phyloP scores from a whole-genome alignment of 257 asterid species.

The Sherardia arvensis region DNA sequence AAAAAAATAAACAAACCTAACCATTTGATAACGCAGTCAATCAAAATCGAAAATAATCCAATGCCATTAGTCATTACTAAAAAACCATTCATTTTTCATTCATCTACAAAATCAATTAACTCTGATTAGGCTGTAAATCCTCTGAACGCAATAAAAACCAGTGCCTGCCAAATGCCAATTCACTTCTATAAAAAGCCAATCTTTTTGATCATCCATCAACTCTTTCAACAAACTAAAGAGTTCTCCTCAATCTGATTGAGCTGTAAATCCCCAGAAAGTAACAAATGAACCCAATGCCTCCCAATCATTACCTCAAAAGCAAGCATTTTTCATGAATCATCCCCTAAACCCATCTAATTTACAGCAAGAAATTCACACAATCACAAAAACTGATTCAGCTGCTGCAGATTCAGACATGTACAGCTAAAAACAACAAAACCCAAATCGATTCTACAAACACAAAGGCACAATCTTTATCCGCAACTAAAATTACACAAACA shows the following conservation, averaged over 20 bases:
- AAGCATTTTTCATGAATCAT: neutral
- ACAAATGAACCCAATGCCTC: neutral
- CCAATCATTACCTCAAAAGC: neutral
- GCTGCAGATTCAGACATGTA: neutral
- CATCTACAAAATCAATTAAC: neutral
- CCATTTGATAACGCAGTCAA: too few species aligned
- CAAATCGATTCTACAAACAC: neutral
- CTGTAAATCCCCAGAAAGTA: neutral
- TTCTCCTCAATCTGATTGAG: neutral
- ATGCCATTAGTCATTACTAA: neutral
- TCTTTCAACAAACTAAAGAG: too few species aligned
- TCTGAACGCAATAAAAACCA: too few species aligned
- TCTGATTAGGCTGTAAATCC: too few species aligned
- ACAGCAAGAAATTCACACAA: neutral
- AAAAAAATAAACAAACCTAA: too few species aligned
- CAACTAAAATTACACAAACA: neutral
- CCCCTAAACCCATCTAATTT: neutral
- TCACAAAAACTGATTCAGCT: neutral
- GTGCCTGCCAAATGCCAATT: neutral
- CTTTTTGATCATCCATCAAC: too few species aligned
- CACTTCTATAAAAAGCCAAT: too few species aligned
- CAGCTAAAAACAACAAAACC: neutral
- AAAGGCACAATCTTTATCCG: conserved; percentile 2
- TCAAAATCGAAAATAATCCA: too few species aligned
- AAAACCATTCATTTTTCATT: neutral